Base-by-base conservation (phyloP, 2,329 filamentous ascomycete genomes). In the Eutypella sp. region DNA sequence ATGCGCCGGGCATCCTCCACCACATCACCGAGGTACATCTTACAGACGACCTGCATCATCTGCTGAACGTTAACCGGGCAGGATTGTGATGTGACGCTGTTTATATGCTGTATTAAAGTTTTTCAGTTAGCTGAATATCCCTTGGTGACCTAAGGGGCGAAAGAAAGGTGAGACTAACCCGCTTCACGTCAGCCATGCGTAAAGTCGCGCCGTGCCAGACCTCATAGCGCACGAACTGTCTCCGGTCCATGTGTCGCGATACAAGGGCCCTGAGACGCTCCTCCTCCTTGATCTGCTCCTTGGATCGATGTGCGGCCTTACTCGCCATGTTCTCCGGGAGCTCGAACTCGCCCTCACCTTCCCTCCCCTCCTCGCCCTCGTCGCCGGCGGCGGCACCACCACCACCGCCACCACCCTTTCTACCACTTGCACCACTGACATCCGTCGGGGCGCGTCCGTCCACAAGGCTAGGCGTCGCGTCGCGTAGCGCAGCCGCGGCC, bases 21-120 rank as follows among this genome's bases (percentile, higher is more conserved):
- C 40, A 92, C 74, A 51, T 89, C 84, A 43, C 85, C 87, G 4
- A 87, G 78, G 61, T 88, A 90, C 49, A 88, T 75, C 66, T 92
- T 92, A 40, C 84, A 82, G 18, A 88, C 85, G 0, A 84, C 81
- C 41, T 82, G 84, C 59, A 91, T 84, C n/a, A 85, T 84, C 19
- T 85, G 81, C 50, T 87, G 83, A 41, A 90, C 84, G 55, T 80
- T 85, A 18, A 79, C 74, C 0, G 85, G 85, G 0, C 89, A 87
- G 2, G 85, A 89, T 62, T 91, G 87, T 0, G 85, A 89, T 8
- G 90, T 83, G 2, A 87, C 89, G 47, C 87, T 85, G 59, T 91
- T 92, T 61, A 89, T 84, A 49, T 91, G 79, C 76, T 84, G 49
- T 4, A 42, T 4, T 19, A 16, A 22, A 45, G 18, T 25, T 29